Conservation (phyloP, 768 basidiomycete genomes). For the Boletus fagicola region DNA sequence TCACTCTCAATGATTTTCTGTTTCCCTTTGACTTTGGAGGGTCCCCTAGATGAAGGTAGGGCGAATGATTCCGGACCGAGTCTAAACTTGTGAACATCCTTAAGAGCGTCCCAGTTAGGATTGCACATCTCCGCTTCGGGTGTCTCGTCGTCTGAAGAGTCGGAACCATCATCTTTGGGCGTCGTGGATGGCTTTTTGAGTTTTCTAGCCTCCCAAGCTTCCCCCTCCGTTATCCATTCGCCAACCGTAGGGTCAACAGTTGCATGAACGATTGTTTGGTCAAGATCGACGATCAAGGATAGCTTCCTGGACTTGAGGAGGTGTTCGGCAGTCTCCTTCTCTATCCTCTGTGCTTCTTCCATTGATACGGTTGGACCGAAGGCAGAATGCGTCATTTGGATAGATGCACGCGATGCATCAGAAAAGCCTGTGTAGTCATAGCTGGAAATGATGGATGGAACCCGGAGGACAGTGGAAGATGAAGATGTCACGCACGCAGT, state of each 20-base stretch:
- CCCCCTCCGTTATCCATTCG: conserved; percentile 91
- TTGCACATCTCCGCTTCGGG: conserved; percentile 65
- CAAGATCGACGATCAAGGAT: conserved; percentile 95
- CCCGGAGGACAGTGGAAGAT: conserved; percentile 1
- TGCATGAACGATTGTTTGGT: conserved; percentile 98
- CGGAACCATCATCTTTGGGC: conserved; percentile 30
- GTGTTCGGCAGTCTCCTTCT: conserved; percentile 75
- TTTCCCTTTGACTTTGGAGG: conserved; percentile 52
- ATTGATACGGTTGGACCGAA: conserved; percentile 89
- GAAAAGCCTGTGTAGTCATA: conserved; percentile 87
- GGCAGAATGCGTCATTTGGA: conserved; percentile 93
- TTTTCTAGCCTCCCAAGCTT: conserved; percentile 71
- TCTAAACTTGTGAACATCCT: conserved; percentile 87
- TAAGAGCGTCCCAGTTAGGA: conserved; percentile 90
- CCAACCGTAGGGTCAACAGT: conserved; percentile 98
- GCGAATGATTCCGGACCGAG: conserved; percentile 75
- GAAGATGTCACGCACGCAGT: conserved; percentile 58
- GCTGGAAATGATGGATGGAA: conserved; percentile 36
- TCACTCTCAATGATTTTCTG: conserved; percentile 66
- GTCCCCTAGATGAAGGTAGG: conserved; percentile 41
- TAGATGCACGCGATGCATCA: conserved; percentile 81
- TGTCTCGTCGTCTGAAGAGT: conserved; percentile 40
- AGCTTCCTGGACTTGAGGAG: conserved; percentile 76
- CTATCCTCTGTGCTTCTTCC: conserved; percentile 88
- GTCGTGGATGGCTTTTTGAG: conserved; percentile 39